phyloP scores from a whole-genome alignment of 805 yeast genomes.

The Jamesozyma gamospora region DNA sequence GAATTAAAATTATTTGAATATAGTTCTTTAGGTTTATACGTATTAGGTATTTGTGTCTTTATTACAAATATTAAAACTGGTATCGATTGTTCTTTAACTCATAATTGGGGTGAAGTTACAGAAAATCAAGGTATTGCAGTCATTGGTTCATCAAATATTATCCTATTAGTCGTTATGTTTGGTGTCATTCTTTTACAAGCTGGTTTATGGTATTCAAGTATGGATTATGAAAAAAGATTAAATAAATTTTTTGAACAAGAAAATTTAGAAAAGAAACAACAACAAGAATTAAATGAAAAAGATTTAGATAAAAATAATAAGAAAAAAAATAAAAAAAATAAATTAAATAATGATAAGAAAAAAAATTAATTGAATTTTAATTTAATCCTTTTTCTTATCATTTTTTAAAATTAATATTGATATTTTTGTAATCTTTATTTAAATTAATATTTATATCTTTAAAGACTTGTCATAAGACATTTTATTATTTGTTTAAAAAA shows the following conservation, averaged over 20 bases:
- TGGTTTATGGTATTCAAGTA: conserved; percentile 80
- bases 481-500: too few relatives aligned
- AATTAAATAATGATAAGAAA: too few relatives aligned
- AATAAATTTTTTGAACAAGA: conserved; percentile 27
- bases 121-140: conserved; percentile 79
- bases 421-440: too few relatives aligned
- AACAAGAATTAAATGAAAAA: background rate
- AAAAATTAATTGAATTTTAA: too few relatives aligned
- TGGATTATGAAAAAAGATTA: conserved; percentile 39
- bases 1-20: conserved; percentile 86
- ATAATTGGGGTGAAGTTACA: conserved; percentile 92
- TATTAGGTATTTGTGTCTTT: conserved; percentile 67
- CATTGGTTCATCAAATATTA: conserved; percentile 78
- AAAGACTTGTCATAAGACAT: too few relatives aligned
- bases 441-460: too few relatives aligned
- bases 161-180: conserved; percentile 56
- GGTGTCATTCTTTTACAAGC: conserved; percentile 82
- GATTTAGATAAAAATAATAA: conserved; percentile 5
- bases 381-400: too few relatives aligned
- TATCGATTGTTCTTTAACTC: conserved; percentile 51
- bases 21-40: conserved; percentile 65
- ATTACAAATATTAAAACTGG: conserved; percentile 82
- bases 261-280: conserved; percentile 12
- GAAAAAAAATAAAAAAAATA: conserved; percentile 8
- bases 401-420: too few relatives aligned